Percentiles rank a stretch among this genome's conserved stretches.
These are phyloP conservation scores for Microbotryum intermedium DNA, from an alignment of 1,284 basidiomycete species.

Conservation along the genomic window DNA sequence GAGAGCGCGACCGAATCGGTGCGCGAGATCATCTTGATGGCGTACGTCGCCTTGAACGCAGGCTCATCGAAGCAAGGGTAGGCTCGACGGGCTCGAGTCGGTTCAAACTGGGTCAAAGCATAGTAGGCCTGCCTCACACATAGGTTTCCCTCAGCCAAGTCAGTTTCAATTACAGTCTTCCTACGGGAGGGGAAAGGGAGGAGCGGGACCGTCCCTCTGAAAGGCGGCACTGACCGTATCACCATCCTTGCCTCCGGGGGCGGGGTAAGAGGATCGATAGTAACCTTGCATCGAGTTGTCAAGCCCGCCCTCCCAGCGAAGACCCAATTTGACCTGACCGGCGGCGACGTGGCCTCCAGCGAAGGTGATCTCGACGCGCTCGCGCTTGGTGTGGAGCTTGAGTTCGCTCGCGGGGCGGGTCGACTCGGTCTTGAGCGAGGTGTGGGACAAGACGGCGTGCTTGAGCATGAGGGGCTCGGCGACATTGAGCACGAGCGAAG, in stretches of 20 bases:
- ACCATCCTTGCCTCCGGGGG: constrained; percentile 50
- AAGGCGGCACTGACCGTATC: constrained; percentile 52
- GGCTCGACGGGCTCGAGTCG: constrained; percentile 39
- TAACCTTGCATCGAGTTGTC: constrained; percentile 9
- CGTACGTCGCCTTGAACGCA: constrained; percentile 77
- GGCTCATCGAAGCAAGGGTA: constrained; percentile 78
- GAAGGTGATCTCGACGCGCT: constrained; percentile 17
- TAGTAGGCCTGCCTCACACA: constrained; percentile 41
- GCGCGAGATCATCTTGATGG: constrained; percentile 70
- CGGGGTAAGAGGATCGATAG: constrained; percentile 1
- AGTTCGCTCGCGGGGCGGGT: constrained; percentile 13
- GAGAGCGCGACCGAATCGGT: constrained; percentile 49
- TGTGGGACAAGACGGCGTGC: constrained; percentile 49
- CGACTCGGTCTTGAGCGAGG: constrained; percentile 29
- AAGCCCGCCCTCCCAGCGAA: constrained; percentile 27
- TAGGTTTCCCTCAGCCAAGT: constrained; percentile 45
- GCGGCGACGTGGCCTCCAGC: constrained; percentile 17
- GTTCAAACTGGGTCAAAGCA: constrained; percentile 48
- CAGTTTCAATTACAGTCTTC: constrained; percentile 19
- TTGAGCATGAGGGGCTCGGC: constrained; percentile 58
- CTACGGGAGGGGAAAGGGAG: no score
- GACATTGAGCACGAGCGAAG: constrained; percentile 51
- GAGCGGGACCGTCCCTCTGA: no score
- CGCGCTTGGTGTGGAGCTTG: constrained; percentile 17
- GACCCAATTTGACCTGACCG: constrained; percentile 25